Evolutionary conservation across 139 green algal genomes (phyloP).

Genomic region (Mychonastes homosphaera): DNA sequence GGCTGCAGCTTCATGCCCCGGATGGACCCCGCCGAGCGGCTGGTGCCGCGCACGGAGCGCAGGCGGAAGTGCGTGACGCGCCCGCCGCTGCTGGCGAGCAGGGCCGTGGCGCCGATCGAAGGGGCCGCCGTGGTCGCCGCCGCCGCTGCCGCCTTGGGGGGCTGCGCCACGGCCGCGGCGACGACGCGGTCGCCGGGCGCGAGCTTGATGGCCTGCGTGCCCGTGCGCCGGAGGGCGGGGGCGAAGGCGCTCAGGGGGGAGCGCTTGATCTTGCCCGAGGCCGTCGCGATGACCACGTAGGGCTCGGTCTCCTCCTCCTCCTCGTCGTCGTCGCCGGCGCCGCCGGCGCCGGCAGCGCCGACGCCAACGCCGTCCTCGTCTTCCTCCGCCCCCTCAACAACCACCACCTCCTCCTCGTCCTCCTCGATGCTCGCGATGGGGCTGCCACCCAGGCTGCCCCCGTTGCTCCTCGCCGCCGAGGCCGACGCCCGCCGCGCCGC

Average conservation of each 20-base stretch:
- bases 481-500: neutral
- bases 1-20: constrained; percentile 30
- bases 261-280: constrained; percentile 52
- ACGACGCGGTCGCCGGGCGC: neutral
- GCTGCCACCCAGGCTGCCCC: neutral
- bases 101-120: constrained; percentile 26
- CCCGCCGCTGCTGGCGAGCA: constrained; percentile 41
- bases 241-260: constrained; percentile 38
- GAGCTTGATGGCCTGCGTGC: constrained; percentile 36
- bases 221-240: constrained; percentile 16
- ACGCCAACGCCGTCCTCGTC: neutral
- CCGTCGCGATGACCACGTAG: constrained; percentile 52
- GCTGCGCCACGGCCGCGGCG: constrained; percentile 13
- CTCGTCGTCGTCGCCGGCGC: neutral
- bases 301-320: constrained; percentile 6
- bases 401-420: neutral
- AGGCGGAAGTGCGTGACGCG: constrained; percentile 28
- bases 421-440: constrained; percentile 14
- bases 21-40: constrained; percentile 7
- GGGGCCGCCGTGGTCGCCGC: too few relatives aligned
- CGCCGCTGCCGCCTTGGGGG: constrained; percentile 42
- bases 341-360: neutral
- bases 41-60: neutral
- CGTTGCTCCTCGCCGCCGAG: neutral
- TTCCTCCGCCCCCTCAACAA: neutral